Conservation (phyloP, 2,329 filamentous ascomycete species). For the Claviceps sp. region DNA sequence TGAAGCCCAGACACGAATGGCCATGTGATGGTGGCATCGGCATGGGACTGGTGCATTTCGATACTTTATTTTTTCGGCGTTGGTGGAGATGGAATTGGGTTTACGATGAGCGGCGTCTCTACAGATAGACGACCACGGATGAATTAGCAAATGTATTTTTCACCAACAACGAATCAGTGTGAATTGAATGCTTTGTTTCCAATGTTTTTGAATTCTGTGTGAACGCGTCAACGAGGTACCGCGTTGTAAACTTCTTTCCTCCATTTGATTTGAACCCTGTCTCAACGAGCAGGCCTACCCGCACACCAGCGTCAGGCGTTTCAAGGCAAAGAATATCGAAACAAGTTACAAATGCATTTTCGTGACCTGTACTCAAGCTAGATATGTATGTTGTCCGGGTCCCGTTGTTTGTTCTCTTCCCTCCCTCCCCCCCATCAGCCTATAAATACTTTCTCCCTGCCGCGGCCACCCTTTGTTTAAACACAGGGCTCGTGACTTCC, state of each 20-base stretch:
- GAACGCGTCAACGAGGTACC: not conserved
- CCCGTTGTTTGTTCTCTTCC: too few species aligned
- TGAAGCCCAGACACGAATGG: not conserved
- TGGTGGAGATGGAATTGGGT: constrained; percentile 2
- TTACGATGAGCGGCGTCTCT: constrained; percentile 16
- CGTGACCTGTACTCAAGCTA: too few species aligned
- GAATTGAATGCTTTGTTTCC: too few species aligned
- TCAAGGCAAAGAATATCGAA: too few species aligned
- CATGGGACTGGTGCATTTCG: constrained; percentile 12
- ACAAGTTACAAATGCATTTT: too few species aligned
- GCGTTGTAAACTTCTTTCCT: too few species aligned
- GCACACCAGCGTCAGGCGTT: too few species aligned
- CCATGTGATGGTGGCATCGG: constrained; percentile 13
- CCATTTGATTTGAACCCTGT: too few species aligned
- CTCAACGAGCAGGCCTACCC: too few species aligned
- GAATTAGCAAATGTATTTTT: constrained; percentile 9
- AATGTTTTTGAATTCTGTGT: not conserved
- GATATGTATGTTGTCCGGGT: too few species aligned
- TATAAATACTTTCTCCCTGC: constrained; percentile 87
- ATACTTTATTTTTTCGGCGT: constrained; percentile 3
- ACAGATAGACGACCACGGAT: constrained; percentile 16
- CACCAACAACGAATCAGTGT: not conserved
- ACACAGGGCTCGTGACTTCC: constrained; percentile 76
- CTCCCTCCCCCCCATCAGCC: not conserved
- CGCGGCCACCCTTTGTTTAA: constrained; percentile 66